Base-by-base conservation (phyloP, 2,329 filamentous ascomycete species). In the Penicillium italicum region DNA sequence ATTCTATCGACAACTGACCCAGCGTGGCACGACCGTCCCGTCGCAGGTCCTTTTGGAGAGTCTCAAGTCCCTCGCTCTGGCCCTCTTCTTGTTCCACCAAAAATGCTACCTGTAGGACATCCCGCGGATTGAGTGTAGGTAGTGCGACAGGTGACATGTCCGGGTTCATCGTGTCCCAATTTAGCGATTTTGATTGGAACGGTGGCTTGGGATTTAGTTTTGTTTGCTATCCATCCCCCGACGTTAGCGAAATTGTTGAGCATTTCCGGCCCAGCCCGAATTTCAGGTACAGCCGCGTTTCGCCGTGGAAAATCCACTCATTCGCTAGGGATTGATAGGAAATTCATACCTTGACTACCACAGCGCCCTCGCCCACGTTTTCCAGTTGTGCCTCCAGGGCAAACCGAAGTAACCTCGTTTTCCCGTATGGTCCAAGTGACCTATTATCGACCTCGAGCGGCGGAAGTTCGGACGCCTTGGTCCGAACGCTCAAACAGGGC, bases 331-430 rank as follows among this genome's bases (percentile, higher is more conserved):
- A n/a, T 40, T n/a, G 4, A 37, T 26, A 56, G 36, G 66, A 65
- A 18, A 43, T 28, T 56, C 67, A 64, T 66, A 83, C 81, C 74
- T 96, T 90, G 49, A 99, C 80, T 68, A 89, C 84, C 62, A 97
- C 88, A 5, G 86, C 79, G 42, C 87, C 86, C 70, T 97, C 92
- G 44, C 90, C 90, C 69, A 92, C 89, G 73, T 97, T 99, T 78
- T 99, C 94, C 56, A 99, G 75, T 76, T 99, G 94, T 26, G 93
- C 94, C 74, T 99, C 94, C 47, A 99, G 80, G 14, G 90, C 86
- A 82, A 90, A 96, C 53, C 74, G 72, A 41, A 75, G 65, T 41
- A 74, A 64, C 36, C 71, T 66, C 4, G 70, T 65, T 59, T 75
- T 76, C 28, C 74, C 75, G 62, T 77, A 77, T 30, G 76, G 76